phyloP scores from a whole-genome alignment of 2,329 filamentous ascomycete genomes.

The Colletotrichum sp. region DNA sequence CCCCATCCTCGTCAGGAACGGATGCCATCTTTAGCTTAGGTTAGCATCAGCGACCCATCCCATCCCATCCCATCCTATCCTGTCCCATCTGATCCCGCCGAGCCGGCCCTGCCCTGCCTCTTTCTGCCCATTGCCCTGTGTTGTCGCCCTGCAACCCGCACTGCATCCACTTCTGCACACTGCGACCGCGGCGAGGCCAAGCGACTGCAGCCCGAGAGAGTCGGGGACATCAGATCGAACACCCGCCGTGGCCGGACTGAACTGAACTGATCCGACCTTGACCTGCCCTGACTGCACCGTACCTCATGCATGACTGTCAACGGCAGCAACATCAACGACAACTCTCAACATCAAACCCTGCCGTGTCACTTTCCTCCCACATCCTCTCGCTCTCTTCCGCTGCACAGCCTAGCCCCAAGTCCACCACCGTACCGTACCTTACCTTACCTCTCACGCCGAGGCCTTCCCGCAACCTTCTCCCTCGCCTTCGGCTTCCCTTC shows the following conservation, averaged over 20 bases:
- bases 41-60: background rate
- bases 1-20: background rate
- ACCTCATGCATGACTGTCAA: background rate
- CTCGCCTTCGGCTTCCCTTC: background rate
- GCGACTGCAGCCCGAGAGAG: background rate
- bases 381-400: background rate
- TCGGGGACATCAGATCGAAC: constrained; percentile 8
- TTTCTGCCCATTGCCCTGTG: background rate
- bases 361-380: background rate
- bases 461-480: background rate
- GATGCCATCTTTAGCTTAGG: background rate
- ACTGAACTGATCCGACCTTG: background rate
- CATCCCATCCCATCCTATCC: background rate
- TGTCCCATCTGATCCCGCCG: background rate
- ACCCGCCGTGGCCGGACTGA: constrained; percentile 4
- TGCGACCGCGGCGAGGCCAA: background rate
- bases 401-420: background rate
- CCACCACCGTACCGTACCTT: background rate
- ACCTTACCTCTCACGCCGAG: background rate
- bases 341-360: background rate
- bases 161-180: background rate
- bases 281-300: background rate
- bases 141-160: background rate
- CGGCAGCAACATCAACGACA: background rate
- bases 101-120: background rate